Percentiles rank a stretch among this genome's conserved stretches.
Evolutionary conservation across 805 yeast species (phyloP).

Genomic region (Candida schatavii): DNA sequence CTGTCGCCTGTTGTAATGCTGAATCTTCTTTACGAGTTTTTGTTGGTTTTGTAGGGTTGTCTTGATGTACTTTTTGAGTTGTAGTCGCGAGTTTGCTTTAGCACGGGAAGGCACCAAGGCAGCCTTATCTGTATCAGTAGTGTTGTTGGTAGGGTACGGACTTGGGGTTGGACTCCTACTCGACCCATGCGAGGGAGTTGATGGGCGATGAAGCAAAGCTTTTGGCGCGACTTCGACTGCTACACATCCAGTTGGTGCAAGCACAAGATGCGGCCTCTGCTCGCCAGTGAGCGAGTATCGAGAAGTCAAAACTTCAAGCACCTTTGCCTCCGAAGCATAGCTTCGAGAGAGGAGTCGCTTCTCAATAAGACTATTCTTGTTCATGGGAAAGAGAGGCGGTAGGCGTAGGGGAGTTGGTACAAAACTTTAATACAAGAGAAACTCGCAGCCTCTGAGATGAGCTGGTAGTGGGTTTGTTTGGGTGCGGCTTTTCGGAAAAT

Average conservation of each 20-base stretch:
- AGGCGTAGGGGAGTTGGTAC: no score
- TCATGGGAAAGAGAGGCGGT: no score
- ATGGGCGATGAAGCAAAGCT: conserved; percentile 16
- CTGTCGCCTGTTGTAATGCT: conserved; percentile 22
- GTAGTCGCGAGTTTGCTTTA: conserved; percentile 32
- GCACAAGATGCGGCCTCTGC: conserved; percentile 44
- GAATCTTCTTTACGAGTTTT: conserved; percentile 34
- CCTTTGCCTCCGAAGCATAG: conserved; percentile 33
- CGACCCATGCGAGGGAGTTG: background rate
- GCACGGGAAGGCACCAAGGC: no score
- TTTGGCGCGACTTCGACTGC: conserved; percentile 13
- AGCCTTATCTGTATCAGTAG: no score
- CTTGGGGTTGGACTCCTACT: background rate
- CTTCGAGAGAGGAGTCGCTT: conserved; percentile 45
- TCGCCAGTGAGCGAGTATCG: conserved; percentile 46
- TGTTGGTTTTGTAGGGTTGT: conserved; percentile 38
- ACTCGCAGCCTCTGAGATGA: no score
- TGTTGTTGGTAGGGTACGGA: background rate
- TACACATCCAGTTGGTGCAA: conserved; percentile 33
- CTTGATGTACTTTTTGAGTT: conserved; percentile 41
- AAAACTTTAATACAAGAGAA: no score
- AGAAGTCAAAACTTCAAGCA: conserved; percentile 39
- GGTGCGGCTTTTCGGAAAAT: no score
- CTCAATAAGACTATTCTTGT: conserved; percentile 44
- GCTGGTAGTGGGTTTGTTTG: no score